phyloP scores from a whole-genome alignment of 169 alveolate genomes.

The Eimeria maxima region DNA sequence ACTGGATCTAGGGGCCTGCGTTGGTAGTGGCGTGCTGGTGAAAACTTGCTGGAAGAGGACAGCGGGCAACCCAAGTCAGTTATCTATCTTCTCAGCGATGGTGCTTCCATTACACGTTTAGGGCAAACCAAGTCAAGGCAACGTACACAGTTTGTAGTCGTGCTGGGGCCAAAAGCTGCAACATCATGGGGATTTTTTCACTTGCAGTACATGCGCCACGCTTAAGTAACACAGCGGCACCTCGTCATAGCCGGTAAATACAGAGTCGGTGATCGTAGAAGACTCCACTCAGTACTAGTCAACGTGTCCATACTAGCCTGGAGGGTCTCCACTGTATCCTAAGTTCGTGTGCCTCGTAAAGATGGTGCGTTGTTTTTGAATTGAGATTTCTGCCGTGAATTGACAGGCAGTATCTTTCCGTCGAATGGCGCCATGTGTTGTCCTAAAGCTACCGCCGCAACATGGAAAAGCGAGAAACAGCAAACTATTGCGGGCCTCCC shows the following conservation, averaged over 20 bases:
- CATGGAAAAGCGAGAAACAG: background rate
- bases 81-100: no score
- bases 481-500: background rate
- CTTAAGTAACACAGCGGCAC: background rate
- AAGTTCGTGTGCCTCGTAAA: background rate
- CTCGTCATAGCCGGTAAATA: background rate
- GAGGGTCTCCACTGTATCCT: background rate
- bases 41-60: background rate
- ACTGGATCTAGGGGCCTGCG: background rate
- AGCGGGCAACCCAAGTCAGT: background rate
- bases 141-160: no score
- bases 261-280: background rate
- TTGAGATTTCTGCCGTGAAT: background rate
- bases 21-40: background rate
- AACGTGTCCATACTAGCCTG: background rate
- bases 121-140: background rate
- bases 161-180: background rate
- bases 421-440: background rate
- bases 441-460: background rate
- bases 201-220: background rate
- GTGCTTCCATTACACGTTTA: background rate
- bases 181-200: background rate
- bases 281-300: background rate
- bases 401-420: background rate
- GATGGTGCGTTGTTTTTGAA: background rate